These are phyloP conservation scores for Parastagonospora nodorum DNA, from an alignment of 2,329 filamentous ascomycete genomes.

Conservation along the genomic window DNA sequence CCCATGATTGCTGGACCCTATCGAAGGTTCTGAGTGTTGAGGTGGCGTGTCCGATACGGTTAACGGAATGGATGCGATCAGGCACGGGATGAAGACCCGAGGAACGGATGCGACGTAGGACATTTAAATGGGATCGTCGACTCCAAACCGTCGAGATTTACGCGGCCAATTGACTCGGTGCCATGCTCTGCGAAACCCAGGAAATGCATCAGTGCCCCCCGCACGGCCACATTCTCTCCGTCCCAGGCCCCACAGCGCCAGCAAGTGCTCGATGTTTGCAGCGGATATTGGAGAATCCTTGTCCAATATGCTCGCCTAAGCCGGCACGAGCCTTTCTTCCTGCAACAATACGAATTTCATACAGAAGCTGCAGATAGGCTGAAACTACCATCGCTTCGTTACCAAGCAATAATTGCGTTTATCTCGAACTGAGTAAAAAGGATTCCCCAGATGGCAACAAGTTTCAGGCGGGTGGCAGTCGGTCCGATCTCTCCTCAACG, in stretches of 20 bases:
- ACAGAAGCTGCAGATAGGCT: not conserved
- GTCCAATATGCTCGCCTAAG: conserved; percentile 1
- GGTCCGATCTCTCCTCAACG: not conserved
- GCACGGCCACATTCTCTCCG: conserved; percentile 3
- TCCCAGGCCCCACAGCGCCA: conserved; percentile 19
- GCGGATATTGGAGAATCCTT: conserved; percentile 15
- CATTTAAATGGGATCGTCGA: conserved; percentile 12
- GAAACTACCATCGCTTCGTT: not conserved
- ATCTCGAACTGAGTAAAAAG: not conserved
- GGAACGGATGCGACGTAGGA: conserved; percentile 4
- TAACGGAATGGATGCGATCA: not conserved
- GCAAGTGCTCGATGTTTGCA: conserved; percentile 5
- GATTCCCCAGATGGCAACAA: not conserved
- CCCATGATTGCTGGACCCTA: conserved; percentile 27
- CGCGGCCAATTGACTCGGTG: conserved; percentile 3
- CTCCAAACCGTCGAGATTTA: not conserved
- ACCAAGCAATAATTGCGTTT: no score
- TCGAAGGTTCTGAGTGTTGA: not conserved
- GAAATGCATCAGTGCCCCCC: conserved; percentile 14
- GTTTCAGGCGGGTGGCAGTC: not conserved
- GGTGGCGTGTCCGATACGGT: not conserved
- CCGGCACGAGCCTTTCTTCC: not conserved
- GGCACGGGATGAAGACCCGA: not conserved
- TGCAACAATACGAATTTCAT: conserved; percentile 1
- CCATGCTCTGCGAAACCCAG: conserved; percentile 7